Evolutionary conservation across 176 grass and related monocot genomes (phyloP).

Genomic region (Oryza coarctata): DNA sequence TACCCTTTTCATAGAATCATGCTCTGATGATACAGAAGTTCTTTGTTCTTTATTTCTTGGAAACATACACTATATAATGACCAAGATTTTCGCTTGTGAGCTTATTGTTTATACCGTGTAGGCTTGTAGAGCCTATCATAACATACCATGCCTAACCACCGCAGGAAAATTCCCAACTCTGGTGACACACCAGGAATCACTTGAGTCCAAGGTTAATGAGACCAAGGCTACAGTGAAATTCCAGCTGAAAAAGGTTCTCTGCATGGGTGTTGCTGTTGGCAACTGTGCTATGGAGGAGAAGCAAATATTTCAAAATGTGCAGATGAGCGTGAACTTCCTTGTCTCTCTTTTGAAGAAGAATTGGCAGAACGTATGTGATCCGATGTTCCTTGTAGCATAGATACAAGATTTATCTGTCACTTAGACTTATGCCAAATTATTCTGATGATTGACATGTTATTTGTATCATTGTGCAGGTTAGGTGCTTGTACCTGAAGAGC

Average conservation of each 20-base stretch:
- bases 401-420: not conserved
- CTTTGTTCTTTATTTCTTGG: not conserved
- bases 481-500: conserved; percentile 91
- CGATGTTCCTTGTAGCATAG: not conserved
- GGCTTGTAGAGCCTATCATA: not conserved
- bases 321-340: conserved; percentile 83
- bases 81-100: not conserved
- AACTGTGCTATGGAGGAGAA: conserved; percentile 83
- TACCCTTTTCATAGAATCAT: not conserved
- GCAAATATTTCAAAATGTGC: conserved; percentile 78
- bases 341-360: conserved; percentile 86
- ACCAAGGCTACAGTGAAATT: conserved; percentile 85
- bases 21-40: not conserved
- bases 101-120: not conserved
- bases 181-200: conserved; percentile 69
- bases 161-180: conserved; percentile 82
- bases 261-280: conserved; percentile 92
- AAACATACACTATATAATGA: not conserved
- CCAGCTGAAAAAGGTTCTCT: conserved; percentile 83
- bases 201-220: conserved; percentile 84
- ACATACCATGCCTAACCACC: not conserved
- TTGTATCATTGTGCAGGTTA: conserved; percentile 43
- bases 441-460: not conserved
- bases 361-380: conserved; percentile 68
- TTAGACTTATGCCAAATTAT: not conserved